Evolutionary conservation across 352 stramenopile genomes (phyloP), one percentile per base, ranked within the genome.

Genomic region (Phytophthora citrophthora): DNA sequence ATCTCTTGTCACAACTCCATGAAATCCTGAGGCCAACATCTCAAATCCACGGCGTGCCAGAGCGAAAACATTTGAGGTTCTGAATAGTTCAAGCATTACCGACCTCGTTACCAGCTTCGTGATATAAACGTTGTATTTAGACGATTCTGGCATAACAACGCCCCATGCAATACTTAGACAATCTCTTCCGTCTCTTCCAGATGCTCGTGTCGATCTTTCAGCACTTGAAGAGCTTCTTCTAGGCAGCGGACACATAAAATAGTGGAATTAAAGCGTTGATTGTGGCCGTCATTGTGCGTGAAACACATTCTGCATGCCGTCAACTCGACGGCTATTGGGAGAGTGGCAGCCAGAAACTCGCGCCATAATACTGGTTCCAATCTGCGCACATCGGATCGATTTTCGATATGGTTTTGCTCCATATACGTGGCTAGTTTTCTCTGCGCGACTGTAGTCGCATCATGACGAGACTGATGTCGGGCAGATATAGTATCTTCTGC

Each of bases 201-300:
- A 26, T 54, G 23, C 9, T 39, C 61, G n/a, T 40, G 46, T 29
- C 40, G 61, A 24, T 68, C 41, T 36, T 70, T 70, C 45, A 76
- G 26, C 27, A 76, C 34, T 7, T 54, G 1, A 5, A 76, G 32
- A 34, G 64, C 69, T 20, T 74, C 62, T 31, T 70, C 43, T 18
- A 87, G 44, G 39, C 81, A 90, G 1, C 43, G 45, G 23, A 73
- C 44, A 69, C 81, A 90, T 29, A 90, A 39, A n/a, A 83, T 73
- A 24, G 69, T 70, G 8, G 71, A 71, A 45, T 88, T 90, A 32
- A 88, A 68, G 2, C 78, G 74, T 54, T 90, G 81, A 31, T 88
- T 74, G 34, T 50, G 47, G 5, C 74, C 78, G 50, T 74, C 57
- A 48, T 85, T 83, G 8, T 68, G 68, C 24, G 61, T 38, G 2